These are phyloP conservation scores for Domatiomyces catenatus DNA, from an alignment of 2,329 filamentous ascomycete genomes.

Conservation along the genomic window DNA sequence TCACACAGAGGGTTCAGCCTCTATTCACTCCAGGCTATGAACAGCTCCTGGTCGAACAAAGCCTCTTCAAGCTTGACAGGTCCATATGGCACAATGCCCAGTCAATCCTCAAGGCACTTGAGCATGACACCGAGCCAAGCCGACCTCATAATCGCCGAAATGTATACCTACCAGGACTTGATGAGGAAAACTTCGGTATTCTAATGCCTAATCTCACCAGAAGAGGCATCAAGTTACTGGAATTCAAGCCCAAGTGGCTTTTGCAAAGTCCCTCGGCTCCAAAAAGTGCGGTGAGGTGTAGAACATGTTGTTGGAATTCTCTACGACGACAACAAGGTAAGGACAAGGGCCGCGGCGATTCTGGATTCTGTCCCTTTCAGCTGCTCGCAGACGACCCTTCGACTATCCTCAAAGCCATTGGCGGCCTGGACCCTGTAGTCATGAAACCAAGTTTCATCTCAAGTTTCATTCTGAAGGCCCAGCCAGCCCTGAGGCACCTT, in stretches of 20 bases:
- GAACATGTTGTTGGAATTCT: conserved; percentile 52
- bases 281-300: conserved; percentile 45
- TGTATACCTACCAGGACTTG: conserved; percentile 33
- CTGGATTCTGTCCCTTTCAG: conserved; percentile 49
- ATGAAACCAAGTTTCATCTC: background rate
- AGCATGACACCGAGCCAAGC: conserved; percentile 22
- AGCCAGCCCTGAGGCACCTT: conserved; percentile 21
- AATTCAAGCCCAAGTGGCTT: conserved; percentile 81
- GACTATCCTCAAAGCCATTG: background rate
- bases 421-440: background rate
- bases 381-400: conserved; percentile 36
- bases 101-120: conserved; percentile 24
- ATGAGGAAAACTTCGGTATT: conserved; percentile 47
- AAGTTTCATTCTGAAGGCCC: conserved; percentile 24
- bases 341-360: conserved; percentile 13
- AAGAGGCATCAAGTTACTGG: conserved; percentile 29
- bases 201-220: conserved; percentile 59
- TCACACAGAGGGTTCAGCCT: conserved; percentile 38
- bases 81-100: conserved; percentile 36
- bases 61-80: conserved; percentile 38
- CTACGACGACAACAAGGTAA: conserved; percentile 26
- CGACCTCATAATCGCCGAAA: conserved; percentile 37
- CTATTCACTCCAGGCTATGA: conserved; percentile 35
- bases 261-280: conserved; percentile 60
- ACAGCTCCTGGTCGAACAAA: conserved; percentile 15